These are phyloP conservation scores for Candida sanyiensis DNA, from an alignment of 805 yeast species.

Conservation along the genomic window DNA sequence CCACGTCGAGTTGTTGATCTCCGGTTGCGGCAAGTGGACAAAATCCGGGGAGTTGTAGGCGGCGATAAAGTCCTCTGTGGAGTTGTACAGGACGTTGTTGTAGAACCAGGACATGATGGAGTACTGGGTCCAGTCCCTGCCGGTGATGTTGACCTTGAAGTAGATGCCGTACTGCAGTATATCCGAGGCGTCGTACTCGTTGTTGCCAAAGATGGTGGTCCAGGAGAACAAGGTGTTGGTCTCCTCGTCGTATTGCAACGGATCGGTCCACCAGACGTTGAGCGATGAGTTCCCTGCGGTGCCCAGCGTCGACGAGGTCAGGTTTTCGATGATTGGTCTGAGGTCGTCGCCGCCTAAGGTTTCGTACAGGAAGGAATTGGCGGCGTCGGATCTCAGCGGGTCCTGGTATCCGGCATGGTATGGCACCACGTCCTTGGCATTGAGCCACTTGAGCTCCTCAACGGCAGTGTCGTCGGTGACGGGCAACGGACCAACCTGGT, in stretches of 20 bases:
- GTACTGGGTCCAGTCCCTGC: conserved; percentile 17
- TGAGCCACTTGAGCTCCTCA: conserved; percentile 16
- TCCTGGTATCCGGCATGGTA: conserved; percentile 21
- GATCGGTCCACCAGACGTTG: conserved; percentile 25
- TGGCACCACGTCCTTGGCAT: conserved; percentile 18
- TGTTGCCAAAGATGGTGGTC: conserved; percentile 19
- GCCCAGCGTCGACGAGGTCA: conserved; percentile 16
- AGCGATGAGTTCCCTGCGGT: conserved; percentile 19
- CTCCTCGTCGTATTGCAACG: conserved; percentile 17
- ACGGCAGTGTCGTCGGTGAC: conserved; percentile 11
- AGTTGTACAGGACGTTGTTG: conserved; percentile 18
- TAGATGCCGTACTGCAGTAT: conserved; percentile 21
- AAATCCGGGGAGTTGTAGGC: conserved; percentile 21
- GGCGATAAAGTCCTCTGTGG: conserved; percentile 22
- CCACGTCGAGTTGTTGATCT: conserved; percentile 6
- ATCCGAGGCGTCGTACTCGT: conserved; percentile 22
- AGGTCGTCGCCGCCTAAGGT: conserved; percentile 10
- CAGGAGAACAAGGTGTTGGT: conserved; percentile 14
- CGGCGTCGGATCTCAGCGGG: conserved; percentile 12
- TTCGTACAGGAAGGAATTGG: conserved; percentile 7
- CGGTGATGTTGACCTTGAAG: conserved; percentile 20
- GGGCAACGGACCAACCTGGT: conserved; percentile 23
- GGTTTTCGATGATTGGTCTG: conserved; percentile 15
- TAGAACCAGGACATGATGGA: conserved; percentile 21
- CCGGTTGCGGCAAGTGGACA: conserved; percentile 15